phyloP scores from a whole-genome alignment of 768 basidiomycete species.

The Rhizopogon vinicolor region DNA sequence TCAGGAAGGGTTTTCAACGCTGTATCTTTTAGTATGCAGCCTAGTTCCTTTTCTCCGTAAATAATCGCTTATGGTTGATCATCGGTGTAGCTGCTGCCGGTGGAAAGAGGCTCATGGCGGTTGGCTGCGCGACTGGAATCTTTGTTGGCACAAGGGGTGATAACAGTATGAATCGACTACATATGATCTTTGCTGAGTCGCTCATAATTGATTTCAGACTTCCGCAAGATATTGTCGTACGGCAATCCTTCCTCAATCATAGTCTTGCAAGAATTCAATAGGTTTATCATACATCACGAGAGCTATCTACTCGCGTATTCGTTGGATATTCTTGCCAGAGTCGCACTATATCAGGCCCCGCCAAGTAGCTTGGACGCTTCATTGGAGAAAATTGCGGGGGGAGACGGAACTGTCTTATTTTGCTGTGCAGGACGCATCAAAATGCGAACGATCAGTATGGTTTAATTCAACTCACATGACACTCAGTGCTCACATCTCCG shows the following conservation, averaged over 20 bases:
- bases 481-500: background rate
- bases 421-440: constrained; percentile 52
- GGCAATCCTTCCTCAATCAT: constrained; percentile 49
- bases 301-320: constrained; percentile 59
- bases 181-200: background rate
- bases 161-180: constrained; percentile 38
- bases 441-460: constrained; percentile 50
- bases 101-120: constrained; percentile 54
- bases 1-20: constrained; percentile 60
- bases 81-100: constrained; percentile 35
- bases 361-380: constrained; percentile 48
- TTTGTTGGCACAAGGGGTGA: constrained; percentile 55
- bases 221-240: constrained; percentile 49
- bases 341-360: constrained; percentile 46
- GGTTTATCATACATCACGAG: constrained; percentile 63
- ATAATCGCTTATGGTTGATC: background rate
- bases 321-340: constrained; percentile 61
- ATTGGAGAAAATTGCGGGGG: constrained; percentile 54
- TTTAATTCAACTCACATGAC: background rate
- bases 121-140: constrained; percentile 67
- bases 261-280: constrained; percentile 58
- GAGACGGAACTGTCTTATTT: constrained; percentile 55
- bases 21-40: constrained; percentile 56
- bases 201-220: constrained; percentile 37
- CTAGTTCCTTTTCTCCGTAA: background rate